Evolutionary conservation across 345 rosid genomes (phyloP).

Genomic region (Camelina hispida): DNA sequence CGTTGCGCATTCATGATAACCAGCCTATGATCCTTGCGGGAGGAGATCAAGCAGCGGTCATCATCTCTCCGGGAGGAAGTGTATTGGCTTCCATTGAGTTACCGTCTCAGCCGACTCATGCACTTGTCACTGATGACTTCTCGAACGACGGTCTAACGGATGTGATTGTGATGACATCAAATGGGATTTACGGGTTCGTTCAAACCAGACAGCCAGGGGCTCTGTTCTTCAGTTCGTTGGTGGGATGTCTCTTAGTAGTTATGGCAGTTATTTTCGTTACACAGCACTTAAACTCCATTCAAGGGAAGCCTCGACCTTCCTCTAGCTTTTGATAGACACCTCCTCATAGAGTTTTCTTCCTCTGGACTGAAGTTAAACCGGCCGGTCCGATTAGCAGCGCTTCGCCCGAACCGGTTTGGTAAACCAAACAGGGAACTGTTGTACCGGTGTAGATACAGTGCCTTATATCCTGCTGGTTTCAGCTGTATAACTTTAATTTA

Average conservation of each 20-base stretch:
- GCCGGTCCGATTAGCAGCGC: neutral
- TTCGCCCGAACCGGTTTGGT: slow-evolving; percentile 21
- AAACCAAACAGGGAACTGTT: slow-evolving; percentile 12
- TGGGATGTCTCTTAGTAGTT: slow-evolving; percentile 87
- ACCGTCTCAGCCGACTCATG: slow-evolving; percentile 88
- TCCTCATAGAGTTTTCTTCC: neutral
- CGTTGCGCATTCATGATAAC: slow-evolving; percentile 72
- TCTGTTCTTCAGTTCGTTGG: slow-evolving; percentile 96
- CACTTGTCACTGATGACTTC: slow-evolving; percentile 82
- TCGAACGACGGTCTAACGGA: slow-evolving; percentile 91
- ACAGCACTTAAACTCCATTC: slow-evolving; percentile 81
- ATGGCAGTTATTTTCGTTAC: slow-evolving; percentile 92
- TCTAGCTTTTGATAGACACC: slow-evolving; percentile 53
- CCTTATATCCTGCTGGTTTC: slow-evolving; percentile 26
- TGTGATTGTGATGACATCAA: slow-evolving; percentile 86
- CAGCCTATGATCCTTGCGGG: slow-evolving; percentile 93
- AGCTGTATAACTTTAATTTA: slow-evolving; percentile 19
- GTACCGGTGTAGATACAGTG: slow-evolving; percentile 26
- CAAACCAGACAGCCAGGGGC: slow-evolving; percentile 99
- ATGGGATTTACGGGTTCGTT: slow-evolving; percentile 86
- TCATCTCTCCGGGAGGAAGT: slow-evolving; percentile 92
- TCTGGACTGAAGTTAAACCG: neutral
- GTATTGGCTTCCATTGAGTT: slow-evolving; percentile 71
- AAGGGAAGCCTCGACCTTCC: slow-evolving; percentile 78
- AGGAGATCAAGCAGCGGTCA: slow-evolving; percentile 86